Base-by-base conservation (phyloP, 148 eudicot species). In the Nepenthes mirabilis region DNA sequence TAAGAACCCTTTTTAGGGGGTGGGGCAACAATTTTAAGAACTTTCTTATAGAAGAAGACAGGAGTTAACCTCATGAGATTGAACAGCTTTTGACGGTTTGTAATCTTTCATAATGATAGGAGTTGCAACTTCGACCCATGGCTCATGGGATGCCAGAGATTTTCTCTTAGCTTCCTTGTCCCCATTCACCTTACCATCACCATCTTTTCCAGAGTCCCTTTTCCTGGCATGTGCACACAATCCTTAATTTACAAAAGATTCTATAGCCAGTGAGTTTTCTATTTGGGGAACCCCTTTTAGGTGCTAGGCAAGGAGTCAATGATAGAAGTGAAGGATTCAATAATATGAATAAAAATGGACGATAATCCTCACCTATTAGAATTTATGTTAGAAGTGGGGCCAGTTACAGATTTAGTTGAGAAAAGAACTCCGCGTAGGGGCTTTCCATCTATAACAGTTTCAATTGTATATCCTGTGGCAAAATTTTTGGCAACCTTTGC, bases 391-490 rank as follows among this genome's bases (percentile, higher is more conserved):
- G 64, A 49, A 10, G 63, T 37, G 37, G 73, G 61, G 58, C 58
- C 59, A 65, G 64, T 54, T 63, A 56, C 49, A 51, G 70, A 63
- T 43, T 74, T 75, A 69, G 70, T 81, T 57, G 91, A 69, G 70
- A 93, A 86, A 14, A 93, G 72, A 64, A 93, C 56, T 75, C 99
- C 99, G 63, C 85, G 95, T 48, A 93, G 79, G 60, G 80, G 79
- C 77, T 77, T 86, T 54, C 97, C 99, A 70, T 93, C 99, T 48
- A 93, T 86, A 57, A 82, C 61, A 43, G 97, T 82, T 70, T 93
- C 97, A 60, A 93, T 81, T 5, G 82, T 78, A 67, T 67, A 82
- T 61, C 89, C 89, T 69, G 65, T 79, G 62, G 76, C 68, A 72
- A 80, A 68, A 66, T 75, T 73, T 73, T 72, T 79, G 45, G 74